A percentile compares a stretch with the other conserved stretches of the same genome.
Evolutionary conservation across 768 basidiomycete genomes (phyloP).

Genomic region (Termitomyces sp.): DNA sequence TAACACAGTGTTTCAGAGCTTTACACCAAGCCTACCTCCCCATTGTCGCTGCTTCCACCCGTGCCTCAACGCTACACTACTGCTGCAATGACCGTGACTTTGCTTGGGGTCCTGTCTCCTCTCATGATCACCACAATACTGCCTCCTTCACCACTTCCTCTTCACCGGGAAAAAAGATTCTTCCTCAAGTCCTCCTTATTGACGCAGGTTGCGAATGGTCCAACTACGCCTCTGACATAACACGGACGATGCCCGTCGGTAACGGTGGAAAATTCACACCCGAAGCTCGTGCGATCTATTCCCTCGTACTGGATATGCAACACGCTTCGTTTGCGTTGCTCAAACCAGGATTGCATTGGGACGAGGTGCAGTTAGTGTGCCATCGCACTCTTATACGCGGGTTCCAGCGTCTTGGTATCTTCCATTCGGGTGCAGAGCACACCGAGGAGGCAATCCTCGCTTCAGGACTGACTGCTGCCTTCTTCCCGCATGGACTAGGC

Average conservation of each 20-base stretch:
- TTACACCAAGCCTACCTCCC: constrained; percentile 89
- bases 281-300: constrained; percentile 78
- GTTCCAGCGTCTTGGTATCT: constrained; percentile 81
- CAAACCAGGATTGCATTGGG: constrained; percentile 85
- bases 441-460: constrained; percentile 63
- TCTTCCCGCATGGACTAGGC: constrained; percentile 93
- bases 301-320: constrained; percentile 89
- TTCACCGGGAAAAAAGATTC: constrained; percentile 28
- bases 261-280: constrained; percentile 87
- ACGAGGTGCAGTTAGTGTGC: constrained; percentile 76
- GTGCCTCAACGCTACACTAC: constrained; percentile 90
- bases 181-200: constrained; percentile 77
- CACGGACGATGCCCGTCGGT: constrained; percentile 87
- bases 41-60: constrained; percentile 82
- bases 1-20: constrained; percentile 38
- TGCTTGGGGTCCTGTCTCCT: constrained; percentile 71
- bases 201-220: constrained; percentile 93
- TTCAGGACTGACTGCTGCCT: constrained; percentile 74
- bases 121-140: constrained; percentile 49
- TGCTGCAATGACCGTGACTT: constrained; percentile 89
- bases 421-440: constrained; percentile 51
- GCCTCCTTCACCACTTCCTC: constrained; percentile 37
- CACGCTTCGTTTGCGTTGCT: constrained; percentile 66
- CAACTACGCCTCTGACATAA: constrained; percentile 47
- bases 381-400: constrained; percentile 79